A percentile compares a stretch with the other conserved stretches of the same genome.
phyloP scores from a whole-genome alignment of 1,139 yeast genomes.

The Yamadazyma membranifaciens region DNA sequence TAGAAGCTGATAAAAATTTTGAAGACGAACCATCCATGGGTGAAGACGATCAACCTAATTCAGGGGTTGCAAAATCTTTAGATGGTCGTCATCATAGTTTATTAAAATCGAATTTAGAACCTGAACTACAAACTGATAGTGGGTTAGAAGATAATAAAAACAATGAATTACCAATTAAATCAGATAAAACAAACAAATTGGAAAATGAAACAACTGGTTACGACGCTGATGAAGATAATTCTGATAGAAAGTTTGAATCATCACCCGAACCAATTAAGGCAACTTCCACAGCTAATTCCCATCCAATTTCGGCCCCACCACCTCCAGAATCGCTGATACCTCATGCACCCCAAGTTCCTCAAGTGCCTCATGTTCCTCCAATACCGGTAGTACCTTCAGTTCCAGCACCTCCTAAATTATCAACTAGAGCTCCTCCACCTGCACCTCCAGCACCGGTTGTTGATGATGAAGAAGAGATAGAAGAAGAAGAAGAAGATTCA shows the following conservation, averaged over 20 bases:
- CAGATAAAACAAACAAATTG: conserved; percentile 7
- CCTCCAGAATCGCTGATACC: conserved; percentile 1
- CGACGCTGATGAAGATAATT: conserved; percentile 45
- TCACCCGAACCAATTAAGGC: conserved; percentile 13
- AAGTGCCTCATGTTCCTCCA: conserved; percentile 11
- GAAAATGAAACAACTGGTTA: conserved; percentile 41
- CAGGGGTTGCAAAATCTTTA: background rate
- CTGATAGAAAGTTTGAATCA: conserved; percentile 22
- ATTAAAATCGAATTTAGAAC: background rate
- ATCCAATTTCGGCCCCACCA: conserved; percentile 9
- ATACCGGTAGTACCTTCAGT: conserved; percentile 11
- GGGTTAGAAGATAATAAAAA: conserved; percentile 9
- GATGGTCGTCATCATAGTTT: background rate
- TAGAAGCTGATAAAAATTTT: conserved; percentile 5
- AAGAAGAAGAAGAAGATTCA: conserved; percentile 1
- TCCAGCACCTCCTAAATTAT: conserved; percentile 4
- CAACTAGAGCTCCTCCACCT: conserved; percentile 9
- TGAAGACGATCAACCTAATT: conserved; percentile 15
- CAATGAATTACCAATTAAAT: conserved; percentile 4
- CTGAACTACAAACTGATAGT: conserved; percentile 10
- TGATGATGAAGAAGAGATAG: conserved; percentile 1
- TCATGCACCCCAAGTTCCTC: conserved; percentile 8
- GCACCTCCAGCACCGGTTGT: conserved; percentile 6
- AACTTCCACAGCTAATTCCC: conserved; percentile 5
- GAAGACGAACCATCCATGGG: conserved; percentile 16